A percentile compares a stretch with the other conserved stretches of the same genome.
Evolutionary conservation across 305 asterid species (phyloP).

Genomic region (Fraxinus velutina): DNA sequence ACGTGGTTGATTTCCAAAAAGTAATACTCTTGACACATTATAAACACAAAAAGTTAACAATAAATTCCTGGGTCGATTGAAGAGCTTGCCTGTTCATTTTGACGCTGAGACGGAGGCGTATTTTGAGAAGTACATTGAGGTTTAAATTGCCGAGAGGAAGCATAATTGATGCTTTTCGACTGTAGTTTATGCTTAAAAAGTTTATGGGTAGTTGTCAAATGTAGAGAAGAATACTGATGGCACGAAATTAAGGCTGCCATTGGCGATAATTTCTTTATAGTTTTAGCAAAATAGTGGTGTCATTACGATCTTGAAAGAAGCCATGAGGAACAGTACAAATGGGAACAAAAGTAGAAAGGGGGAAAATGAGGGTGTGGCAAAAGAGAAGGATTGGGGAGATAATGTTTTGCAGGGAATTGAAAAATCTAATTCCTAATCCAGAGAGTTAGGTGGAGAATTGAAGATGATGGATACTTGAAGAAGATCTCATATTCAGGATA

Average conservation of each 20-base stretch:
- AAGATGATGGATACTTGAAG: slow-evolving; percentile 4
- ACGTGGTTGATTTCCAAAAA: not conserved
- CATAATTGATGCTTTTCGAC: slow-evolving; percentile 26
- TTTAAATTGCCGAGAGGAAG: slow-evolving; percentile 26
- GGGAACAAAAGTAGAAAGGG: not conserved
- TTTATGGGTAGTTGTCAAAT: slow-evolving; percentile 28
- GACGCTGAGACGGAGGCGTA: slow-evolving; percentile 31
- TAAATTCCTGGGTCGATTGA: not conserved
- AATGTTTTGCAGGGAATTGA: slow-evolving; percentile 32
- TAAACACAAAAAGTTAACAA: not conserved
- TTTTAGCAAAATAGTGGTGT: slow-evolving; percentile 27
- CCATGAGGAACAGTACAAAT: not conserved
- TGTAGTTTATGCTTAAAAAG: slow-evolving; percentile 19
- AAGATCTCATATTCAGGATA: slow-evolving; percentile 52
- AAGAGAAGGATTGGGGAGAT: slow-evolving; percentile 33
- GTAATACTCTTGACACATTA: not conserved
- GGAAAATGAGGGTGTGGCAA: not conserved
- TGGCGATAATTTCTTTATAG: slow-evolving; percentile 27
- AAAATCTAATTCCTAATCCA: slow-evolving; percentile 29
- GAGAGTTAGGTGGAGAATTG: slow-evolving; percentile 25
- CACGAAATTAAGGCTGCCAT: slow-evolving; percentile 67
- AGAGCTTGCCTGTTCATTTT: slow-evolving; percentile 48
- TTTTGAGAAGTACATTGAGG: slow-evolving; percentile 45
- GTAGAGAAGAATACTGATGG: slow-evolving; percentile 41
- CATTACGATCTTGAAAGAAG: slow-evolving; percentile 28